Percentiles rank a stretch among this genome's conserved stretches.
These are phyloP conservation scores for Oryza glaberrima DNA, from an alignment of 176 grass and related monocot species.

Conservation along the genomic window DNA sequence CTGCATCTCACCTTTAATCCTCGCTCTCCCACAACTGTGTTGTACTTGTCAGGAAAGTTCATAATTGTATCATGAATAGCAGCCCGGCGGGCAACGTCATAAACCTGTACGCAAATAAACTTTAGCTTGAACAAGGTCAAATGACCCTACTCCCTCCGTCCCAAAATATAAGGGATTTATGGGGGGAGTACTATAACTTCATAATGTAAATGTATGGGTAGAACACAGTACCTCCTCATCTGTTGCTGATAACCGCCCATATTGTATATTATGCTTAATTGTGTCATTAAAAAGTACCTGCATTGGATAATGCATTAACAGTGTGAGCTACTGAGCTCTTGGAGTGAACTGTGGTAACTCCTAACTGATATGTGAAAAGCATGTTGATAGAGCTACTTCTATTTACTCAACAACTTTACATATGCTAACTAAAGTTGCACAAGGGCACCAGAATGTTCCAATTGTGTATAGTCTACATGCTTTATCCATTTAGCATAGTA, in stretches of 20 bases:
- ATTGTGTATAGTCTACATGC: neutral
- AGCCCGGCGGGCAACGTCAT: conserved; percentile 78
- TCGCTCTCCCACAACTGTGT: conserved; percentile 94
- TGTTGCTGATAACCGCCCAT: conserved; percentile 84
- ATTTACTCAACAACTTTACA: conserved; percentile 5
- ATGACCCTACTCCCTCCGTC: neutral
- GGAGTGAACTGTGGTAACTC: conserved; percentile 1
- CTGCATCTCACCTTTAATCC: conserved; percentile 79
- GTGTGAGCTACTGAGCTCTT: conserved; percentile 43
- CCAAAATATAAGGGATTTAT: too few relatives aligned
- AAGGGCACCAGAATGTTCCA: neutral
- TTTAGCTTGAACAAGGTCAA: conserved; percentile 36
- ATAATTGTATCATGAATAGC: conserved; percentile 93
- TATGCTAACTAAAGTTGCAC: conserved; percentile 13
- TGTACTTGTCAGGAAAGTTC: conserved; percentile 90
- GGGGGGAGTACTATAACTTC: neutral
- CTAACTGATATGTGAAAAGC: neutral
- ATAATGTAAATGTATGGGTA: conserved; percentile 45
- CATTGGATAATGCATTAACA: conserved; percentile 21
- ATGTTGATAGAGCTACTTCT: neutral
- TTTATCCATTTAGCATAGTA: neutral
- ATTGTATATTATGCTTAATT: conserved; percentile 98
- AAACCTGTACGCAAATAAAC: conserved; percentile 60
- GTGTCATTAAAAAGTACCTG: conserved; percentile 99
- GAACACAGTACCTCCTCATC: conserved; percentile 85